A percentile compares a stretch with the other conserved stretches of the same genome.
Conservation (phyloP, 2,329 filamentous ascomycete species). For the Cucurbitaria berberidis region DNA sequence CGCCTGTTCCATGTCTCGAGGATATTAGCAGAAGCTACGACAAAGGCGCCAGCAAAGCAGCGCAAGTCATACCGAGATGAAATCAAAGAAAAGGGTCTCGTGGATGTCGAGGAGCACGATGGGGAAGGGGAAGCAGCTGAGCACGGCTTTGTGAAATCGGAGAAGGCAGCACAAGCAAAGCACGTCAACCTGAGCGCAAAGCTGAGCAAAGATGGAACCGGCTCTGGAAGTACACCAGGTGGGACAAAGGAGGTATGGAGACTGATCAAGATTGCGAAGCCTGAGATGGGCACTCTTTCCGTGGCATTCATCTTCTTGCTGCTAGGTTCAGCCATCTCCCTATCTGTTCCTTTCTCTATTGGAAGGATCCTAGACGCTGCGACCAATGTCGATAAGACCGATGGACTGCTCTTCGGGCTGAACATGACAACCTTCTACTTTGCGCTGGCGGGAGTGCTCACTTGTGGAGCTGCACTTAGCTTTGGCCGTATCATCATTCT, state of each 20-base stretch:
- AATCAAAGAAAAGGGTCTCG: conserved; percentile 45
- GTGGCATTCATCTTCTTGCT: conserved; percentile 84
- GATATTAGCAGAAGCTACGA: conserved; percentile 32
- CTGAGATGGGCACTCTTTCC: conserved; percentile 80
- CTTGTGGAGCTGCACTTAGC: conserved; percentile 85
- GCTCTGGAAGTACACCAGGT: conserved; percentile 55
- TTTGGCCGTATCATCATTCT: conserved; percentile 93
- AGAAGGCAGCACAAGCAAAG: conserved; percentile 83
- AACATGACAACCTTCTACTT: conserved; percentile 87
- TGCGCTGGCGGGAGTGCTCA: conserved; percentile 74
- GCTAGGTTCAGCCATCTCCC: conserved; percentile 88
- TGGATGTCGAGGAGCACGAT: conserved; percentile 49
- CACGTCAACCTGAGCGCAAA: conserved; percentile 89
- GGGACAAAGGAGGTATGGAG: conserved; percentile 79
- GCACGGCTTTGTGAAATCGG: conserved; percentile 71
- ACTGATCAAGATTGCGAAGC: conserved; percentile 84
- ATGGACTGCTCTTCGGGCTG: conserved; percentile 80
- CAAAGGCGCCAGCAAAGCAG: conserved; percentile 20
- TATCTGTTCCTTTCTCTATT: conserved; percentile 96
- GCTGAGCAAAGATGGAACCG: conserved; percentile 77
- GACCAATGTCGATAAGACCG: conserved; percentile 69
- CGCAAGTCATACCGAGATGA: conserved; percentile 49
- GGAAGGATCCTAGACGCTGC: conserved; percentile 94
- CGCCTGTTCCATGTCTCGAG: conserved; percentile 40
- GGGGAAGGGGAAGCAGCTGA: conserved; percentile 63